Conservation (phyloP, 306 rosid species). For the Glycyrrhiza uralensis region DNA sequence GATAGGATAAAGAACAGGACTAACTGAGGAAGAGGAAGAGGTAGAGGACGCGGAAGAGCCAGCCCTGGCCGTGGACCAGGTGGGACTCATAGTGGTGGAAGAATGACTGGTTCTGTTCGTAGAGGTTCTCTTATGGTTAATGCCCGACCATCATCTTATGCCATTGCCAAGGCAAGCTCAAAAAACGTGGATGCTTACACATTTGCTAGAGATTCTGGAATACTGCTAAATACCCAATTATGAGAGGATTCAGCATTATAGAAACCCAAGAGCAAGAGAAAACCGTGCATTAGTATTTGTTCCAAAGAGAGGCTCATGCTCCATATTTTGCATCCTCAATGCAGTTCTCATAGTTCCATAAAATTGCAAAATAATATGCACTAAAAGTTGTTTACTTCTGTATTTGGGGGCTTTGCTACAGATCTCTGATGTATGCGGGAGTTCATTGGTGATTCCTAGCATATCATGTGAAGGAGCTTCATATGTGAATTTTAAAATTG, state of each 20-base stretch:
- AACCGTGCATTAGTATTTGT: conserved; percentile 39
- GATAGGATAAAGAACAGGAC: conserved; percentile 74
- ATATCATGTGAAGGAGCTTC: conserved; percentile 34
- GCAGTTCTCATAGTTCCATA: conserved; percentile 45
- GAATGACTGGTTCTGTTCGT: conserved; percentile 47
- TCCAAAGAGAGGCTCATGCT: conserved; percentile 62
- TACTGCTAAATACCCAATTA: conserved; percentile 34
- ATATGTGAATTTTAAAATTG: conserved; percentile 38
- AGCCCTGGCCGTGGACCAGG: conserved; percentile 66
- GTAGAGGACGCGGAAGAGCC: conserved; percentile 65
- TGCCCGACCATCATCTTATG: conserved; percentile 60
- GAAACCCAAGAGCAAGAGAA: conserved; percentile 52
- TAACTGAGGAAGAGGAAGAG: conserved; percentile 47
- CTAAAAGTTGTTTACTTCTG: conserved; percentile 59
- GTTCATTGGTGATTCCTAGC: conserved; percentile 40
- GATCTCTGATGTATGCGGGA: conserved; percentile 35
- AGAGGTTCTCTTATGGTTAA: conserved; percentile 62
- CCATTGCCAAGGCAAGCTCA: conserved; percentile 96
- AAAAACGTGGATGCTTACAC: conserved; percentile 64
- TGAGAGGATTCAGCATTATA: conserved; percentile 39
- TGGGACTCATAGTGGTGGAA: conserved; percentile 46
- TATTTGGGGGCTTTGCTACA: conserved; percentile 65
- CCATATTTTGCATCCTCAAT: conserved; percentile 45
- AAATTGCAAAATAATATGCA: conserved; percentile 52
- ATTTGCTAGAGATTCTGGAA: conserved; percentile 67